Evolutionary conservation across 331 rosid species (phyloP).

Genomic region (Dryas integrifolia): DNA sequence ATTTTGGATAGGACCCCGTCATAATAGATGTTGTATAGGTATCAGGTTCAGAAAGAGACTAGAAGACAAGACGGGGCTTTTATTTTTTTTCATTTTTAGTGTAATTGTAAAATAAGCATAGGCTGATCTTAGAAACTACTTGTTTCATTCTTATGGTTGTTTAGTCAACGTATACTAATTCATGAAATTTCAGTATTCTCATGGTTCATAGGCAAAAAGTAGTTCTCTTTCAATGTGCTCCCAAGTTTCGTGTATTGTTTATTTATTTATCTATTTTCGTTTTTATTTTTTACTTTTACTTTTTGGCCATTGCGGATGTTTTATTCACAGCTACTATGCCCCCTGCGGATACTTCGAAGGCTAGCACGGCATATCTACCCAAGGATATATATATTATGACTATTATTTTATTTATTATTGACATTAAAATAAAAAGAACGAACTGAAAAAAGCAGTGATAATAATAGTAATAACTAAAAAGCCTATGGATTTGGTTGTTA

Average conservation of each 20-base stretch:
- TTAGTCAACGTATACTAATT: conserved; percentile 27
- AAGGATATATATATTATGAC: too few relatives aligned
- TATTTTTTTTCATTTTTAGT: not conserved
- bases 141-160: conserved; percentile 25
- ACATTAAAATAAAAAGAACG: not conserved
- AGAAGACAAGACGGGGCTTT: conserved; percentile 38
- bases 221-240: not conserved
- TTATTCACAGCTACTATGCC: too few relatives aligned
- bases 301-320: not conserved
- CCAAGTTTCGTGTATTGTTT: not conserved
- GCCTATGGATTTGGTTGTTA: too few relatives aligned
- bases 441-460: not conserved
- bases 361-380: too few relatives aligned
- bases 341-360: too few relatives aligned
- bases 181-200: conserved; percentile 32
- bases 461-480: too few relatives aligned
- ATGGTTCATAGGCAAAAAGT: too few relatives aligned
- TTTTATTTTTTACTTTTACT: not conserved
- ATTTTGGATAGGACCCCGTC: conserved; percentile 61
- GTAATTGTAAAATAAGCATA: conserved; percentile 58
- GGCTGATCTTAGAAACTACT: conserved; percentile 34
- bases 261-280: too few relatives aligned
- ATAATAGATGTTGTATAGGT: conserved; percentile 60
- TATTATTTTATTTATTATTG: not conserved
- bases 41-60: conserved; percentile 52